Evolutionary conservation across 139 green algal genomes (phyloP), one percentile per base, ranked within the genome.

Genomic region (Marvania coccoides): DNA sequence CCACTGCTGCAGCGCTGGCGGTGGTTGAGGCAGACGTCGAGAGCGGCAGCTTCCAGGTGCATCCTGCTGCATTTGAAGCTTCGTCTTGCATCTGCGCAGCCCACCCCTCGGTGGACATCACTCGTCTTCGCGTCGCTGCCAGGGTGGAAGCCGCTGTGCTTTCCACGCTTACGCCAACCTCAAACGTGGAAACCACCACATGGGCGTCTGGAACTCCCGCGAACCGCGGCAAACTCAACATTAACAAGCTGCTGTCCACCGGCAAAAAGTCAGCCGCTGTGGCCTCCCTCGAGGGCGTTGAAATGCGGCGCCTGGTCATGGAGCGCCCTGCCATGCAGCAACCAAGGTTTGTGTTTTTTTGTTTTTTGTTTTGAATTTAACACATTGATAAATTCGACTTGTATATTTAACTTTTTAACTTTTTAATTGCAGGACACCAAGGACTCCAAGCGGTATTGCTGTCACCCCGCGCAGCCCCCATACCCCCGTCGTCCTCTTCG

Each of bases 11-110:
- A 19, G 39, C 30, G 12, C 39, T 71, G 63, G 47, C 47, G 6
- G 31, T 55, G 5, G 48, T 12, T 6, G 34, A 15, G 15, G 34
- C 56, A 30, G 13, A 47, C 2, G 40, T 58, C 1, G 38, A 6
- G 31, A 31, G 45, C 34, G 29, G 14, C 33, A 70, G 57, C 42
- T 72, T 72, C 47, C 24, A 51, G 1, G n/a, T 71, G 4, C 76
- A 83, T 46, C 76, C 76, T 2, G 73, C 72, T 12, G 51, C 67
- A 19, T 58, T 63, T 1, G 76, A 83, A 61, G 66, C 67, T 12
- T 61, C 67, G 47, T 59, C 72, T 48, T 67, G 75, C 42, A 42
- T 78, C 30, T 66, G 61, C 1, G 65, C 39, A 3, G 61, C 46
- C 5, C 70, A 77, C 42, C 39, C 6, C 31, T 14, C 61, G 46